Percentiles rank a stretch among this genome's conserved stretches.
Evolutionary conservation across 2,329 filamentous ascomycete species (phyloP).

Genomic region (Exophiala dermatitidis): DNA sequence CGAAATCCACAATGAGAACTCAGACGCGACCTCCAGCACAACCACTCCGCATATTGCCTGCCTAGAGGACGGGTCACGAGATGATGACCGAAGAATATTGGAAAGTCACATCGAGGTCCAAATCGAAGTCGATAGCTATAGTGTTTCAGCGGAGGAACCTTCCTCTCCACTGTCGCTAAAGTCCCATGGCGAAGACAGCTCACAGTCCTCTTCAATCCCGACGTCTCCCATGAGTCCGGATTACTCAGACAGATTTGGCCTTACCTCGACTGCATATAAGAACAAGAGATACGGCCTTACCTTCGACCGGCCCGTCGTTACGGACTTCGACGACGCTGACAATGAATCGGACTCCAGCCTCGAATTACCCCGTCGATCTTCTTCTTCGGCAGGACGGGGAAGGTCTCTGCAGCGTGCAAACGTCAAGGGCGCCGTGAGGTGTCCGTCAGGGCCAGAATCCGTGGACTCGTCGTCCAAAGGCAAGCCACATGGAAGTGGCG

Average conservation of each 20-base stretch:
- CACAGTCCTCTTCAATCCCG: not conserved
- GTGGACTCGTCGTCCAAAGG: not conserved
- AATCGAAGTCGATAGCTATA: conserved; percentile 11
- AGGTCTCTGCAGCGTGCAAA: conserved; percentile 9
- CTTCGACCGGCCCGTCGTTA: not conserved
- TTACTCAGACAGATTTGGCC: not conserved
- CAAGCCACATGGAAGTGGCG: not conserved
- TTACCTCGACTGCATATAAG: not conserved
- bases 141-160: not conserved
- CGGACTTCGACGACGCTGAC: conserved; percentile 11
- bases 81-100: conserved; percentile 13
- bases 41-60: not conserved
- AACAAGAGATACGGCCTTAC: conserved; percentile 8
- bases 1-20: conserved; percentile 14
- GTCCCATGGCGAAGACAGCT: not conserved
- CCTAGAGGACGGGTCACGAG: not conserved
- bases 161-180: conserved; percentile 5
- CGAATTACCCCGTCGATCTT: not conserved
- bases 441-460: not conserved
- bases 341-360: conserved; percentile 6
- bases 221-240: conserved; percentile 1
- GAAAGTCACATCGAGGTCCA: conserved; percentile 21
- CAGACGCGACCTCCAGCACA: not conserved
- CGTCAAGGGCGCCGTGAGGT: not conserved
- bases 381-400: conserved; percentile 4